Evolutionary conservation across 805 yeast genomes (phyloP), one percentile per base, ranked within the genome.

Genomic region (Tetrapisispora namnaoensis): DNA sequence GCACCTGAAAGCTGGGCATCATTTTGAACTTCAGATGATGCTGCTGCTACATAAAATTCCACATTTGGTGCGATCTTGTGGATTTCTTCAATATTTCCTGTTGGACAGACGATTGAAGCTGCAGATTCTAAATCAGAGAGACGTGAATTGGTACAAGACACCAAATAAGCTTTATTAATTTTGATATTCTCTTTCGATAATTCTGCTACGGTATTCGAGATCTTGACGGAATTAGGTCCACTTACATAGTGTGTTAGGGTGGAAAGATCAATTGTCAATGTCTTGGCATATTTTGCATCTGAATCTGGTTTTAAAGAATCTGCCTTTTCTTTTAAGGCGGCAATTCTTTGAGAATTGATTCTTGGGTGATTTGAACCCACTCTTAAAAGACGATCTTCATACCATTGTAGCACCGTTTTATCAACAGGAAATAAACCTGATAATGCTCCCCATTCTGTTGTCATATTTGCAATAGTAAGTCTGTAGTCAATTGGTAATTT

Each of bases 401-500:
- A 93, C 82, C 90, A 93, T 51, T 82, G 71, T 36, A 88, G 68
- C 56, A 90, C 73, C 14, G 81, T 80, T 21, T 78, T 72, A 66
- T 93, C 99, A 10, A 91, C 89, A n/a, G 99, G 98, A 80, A 93
- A 93, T 50, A 93, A 72, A 39, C 99, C 99, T 6, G 96, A 85
- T 9, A 93, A 73, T 0, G 98, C 98, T 61, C 98, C 98, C 98
- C 98, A 90, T 70, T 90, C 98, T 27, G 98, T 90, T 37, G 98
- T 91, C 96, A 88, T 86, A 62, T 90, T 90, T 46, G 98, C 97
- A 56, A 90, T 90, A 30, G 97, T 91, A 53, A 90, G 72, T 69
- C 96, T 77, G 63, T 84, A 83, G 63, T 91, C 95, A 45, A 89
- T 76, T 2, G 95, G 73, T 48, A 88, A 69, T 53, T 76, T 73